Evolutionary conservation across 768 basidiomycete genomes (phyloP), one percentile per base, ranked within the genome.

Genomic region (Scleroderma citrinum): DNA sequence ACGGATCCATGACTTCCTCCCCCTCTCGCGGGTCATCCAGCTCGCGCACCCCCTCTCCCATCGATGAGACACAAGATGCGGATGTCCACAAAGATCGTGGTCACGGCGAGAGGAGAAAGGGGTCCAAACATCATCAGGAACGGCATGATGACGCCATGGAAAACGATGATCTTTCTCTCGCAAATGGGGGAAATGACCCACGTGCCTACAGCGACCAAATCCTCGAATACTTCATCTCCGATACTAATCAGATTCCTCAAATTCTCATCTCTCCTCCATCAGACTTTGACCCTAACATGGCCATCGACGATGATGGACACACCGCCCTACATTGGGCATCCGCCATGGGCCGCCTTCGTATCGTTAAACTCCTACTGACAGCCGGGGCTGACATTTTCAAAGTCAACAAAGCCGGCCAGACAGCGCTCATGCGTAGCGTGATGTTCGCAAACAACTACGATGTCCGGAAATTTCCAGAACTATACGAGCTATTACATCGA

Each of bases 391-490:
- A 97, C 64, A 92, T 96, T 55, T 99, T 95, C 76, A 85, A 88
- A 56, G 92, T 94, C 55, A 99, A 98, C 72, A 90, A 87, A 61
- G 82, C 92, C 11, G 96, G 96, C 3, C 96, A 98, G 68, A 98
- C 96, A 13, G 87, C 95, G 1, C 72, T 99, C 37, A 99, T 99
- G 96, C 90, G 96, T 14, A 87, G 86, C 60, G 96, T 99, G 59
- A 98, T 98, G 95, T 99, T 98, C 67, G 91, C 92, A 44, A 99
- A 99, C 69, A 99, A 98, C 66, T 99, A 99, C 64, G 96, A 99
- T 67, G 88, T 98, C 41, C 89, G 96, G 56, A 99, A 99, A 67
- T 99, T 99, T 59, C 92, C 93, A 2, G 95, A 98, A 66, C 74
- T 99, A 16, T 97, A 96, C 69, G 94, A 98, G 64, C 80, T 99